A percentile compares a stretch with the other conserved stretches of the same genome.
These are phyloP conservation scores for Neonectria faginata DNA, from an alignment of 2,329 filamentous ascomycete genomes.

Conservation along the genomic window DNA sequence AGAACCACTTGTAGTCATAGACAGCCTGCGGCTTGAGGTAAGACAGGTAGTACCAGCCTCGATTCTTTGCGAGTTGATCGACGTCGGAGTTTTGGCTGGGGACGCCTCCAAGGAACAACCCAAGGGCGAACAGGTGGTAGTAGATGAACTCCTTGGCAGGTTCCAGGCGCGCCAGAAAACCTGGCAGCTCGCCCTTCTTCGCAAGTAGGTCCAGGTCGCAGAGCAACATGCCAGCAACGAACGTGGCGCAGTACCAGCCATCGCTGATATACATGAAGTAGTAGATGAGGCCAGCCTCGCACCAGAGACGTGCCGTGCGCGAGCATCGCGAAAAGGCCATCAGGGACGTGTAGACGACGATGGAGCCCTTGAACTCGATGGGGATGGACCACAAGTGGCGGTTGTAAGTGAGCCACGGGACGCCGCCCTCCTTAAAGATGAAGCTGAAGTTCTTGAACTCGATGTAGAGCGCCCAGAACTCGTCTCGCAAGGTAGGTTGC, in stretches of 20 bases:
- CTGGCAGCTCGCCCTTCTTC: slow-evolving; percentile 61
- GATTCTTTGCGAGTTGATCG: slow-evolving; percentile 61
- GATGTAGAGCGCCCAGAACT: slow-evolving; percentile 62
- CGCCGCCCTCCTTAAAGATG: slow-evolving; percentile 68
- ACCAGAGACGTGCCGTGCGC: slow-evolving; percentile 65
- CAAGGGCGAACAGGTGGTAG: slow-evolving; percentile 63
- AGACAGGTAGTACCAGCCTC: slow-evolving; percentile 71
- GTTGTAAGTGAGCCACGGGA: slow-evolving; percentile 65
- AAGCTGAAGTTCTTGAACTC: slow-evolving; percentile 79
- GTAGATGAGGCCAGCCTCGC: slow-evolving; percentile 63
- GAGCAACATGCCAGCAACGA: slow-evolving; percentile 70
- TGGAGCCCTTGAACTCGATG: slow-evolving; percentile 72
- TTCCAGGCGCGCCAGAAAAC: slow-evolving; percentile 58
- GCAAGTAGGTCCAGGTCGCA: slow-evolving; percentile 71
- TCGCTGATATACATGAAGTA: slow-evolving; percentile 78
- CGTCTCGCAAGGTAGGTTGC: slow-evolving; percentile 57
- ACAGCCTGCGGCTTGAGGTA: slow-evolving; percentile 74
- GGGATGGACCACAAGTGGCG: slow-evolving; percentile 74
- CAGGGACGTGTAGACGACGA: slow-evolving; percentile 69
- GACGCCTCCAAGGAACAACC: slow-evolving; percentile 70
- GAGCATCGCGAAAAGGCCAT: slow-evolving; percentile 69
- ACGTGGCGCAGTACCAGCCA: slow-evolving; percentile 71
- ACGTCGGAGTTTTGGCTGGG: slow-evolving; percentile 65
- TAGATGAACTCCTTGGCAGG: slow-evolving; percentile 64
- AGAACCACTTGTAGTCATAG: slow-evolving; percentile 76